phyloP scores from a whole-genome alignment of 2,329 filamentous ascomycete genomes.

The Plenodomus biglobosus region DNA sequence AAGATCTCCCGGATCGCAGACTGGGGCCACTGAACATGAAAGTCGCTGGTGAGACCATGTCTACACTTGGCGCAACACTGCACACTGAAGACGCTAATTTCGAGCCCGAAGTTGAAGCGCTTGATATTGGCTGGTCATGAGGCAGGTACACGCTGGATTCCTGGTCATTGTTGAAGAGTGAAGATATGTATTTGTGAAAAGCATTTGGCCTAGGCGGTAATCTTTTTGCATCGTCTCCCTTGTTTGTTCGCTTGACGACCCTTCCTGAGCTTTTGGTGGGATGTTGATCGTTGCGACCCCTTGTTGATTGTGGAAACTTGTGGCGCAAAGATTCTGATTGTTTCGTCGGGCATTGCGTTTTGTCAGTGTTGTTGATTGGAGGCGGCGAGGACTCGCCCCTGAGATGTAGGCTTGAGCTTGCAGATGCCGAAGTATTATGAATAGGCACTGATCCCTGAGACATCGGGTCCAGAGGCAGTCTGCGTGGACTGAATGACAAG shows the following conservation, averaged over 20 bases:
- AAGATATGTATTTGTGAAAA: slow-evolving; percentile 32
- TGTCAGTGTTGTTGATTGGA: neutral
- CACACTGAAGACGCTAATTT: slow-evolving; percentile 16
- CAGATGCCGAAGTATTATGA: slow-evolving; percentile 2
- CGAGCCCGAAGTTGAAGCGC: slow-evolving; percentile 26
- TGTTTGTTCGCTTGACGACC: slow-evolving; percentile 8
- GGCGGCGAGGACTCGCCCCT: neutral
- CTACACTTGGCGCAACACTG: slow-evolving; percentile 32
- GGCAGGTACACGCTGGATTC: slow-evolving; percentile 3
- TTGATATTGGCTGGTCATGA: slow-evolving; percentile 13
- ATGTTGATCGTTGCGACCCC: slow-evolving; percentile 3
- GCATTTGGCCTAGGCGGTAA: slow-evolving; percentile 20
- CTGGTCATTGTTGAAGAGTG: slow-evolving; percentile 25
- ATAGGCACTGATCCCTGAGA: slow-evolving; percentile 6
- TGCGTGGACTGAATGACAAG: slow-evolving; percentile 14
- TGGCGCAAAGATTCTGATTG: slow-evolving; percentile 29
- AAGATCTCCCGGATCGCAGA: slow-evolving; percentile 30
- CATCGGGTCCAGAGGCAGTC: slow-evolving; percentile 8
- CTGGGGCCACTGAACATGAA: slow-evolving; percentile 42
- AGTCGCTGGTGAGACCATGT: slow-evolving; percentile 33
- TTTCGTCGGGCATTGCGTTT: slow-evolving; percentile 7
- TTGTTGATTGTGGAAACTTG: slow-evolving; percentile 23
- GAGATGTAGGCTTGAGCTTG: neutral
- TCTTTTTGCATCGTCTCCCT: slow-evolving; percentile 6
- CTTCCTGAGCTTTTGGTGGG: slow-evolving; percentile 7